A percentile compares a stretch with the other conserved stretches of the same genome.
phyloP scores from a whole-genome alignment of 108 stramenopile genomes.

The Pseudonitzschia delicatissima region DNA sequence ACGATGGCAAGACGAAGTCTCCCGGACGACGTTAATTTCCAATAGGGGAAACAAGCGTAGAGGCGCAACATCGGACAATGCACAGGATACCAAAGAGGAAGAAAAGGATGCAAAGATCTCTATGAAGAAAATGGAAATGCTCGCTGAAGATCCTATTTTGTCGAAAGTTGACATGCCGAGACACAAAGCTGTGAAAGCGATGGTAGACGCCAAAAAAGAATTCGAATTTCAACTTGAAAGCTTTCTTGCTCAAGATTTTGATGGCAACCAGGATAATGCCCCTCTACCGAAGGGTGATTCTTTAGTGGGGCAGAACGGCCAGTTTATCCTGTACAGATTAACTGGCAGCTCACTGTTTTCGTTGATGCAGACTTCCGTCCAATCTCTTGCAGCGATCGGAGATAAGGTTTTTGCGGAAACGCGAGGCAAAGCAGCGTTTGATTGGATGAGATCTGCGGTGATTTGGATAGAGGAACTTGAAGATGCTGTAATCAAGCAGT shows the following conservation, averaged over 20 bases:
- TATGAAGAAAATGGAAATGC: slow-evolving; percentile 24
- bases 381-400: slow-evolving; percentile 36
- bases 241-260: slow-evolving; percentile 54
- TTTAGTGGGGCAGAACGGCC: slow-evolving; percentile 52
- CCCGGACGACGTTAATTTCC: slow-evolving; percentile 38
- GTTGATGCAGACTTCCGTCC: slow-evolving; percentile 34
- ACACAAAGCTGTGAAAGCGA: slow-evolving; percentile 38
- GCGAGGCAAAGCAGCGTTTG: slow-evolving; percentile 61
- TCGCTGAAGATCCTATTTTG: slow-evolving; percentile 27
- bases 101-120: slow-evolving; percentile 18
- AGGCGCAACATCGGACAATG: background rate
- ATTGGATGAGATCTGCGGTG: slow-evolving; percentile 67
- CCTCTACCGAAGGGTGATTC: slow-evolving; percentile 58
- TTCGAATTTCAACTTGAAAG: slow-evolving; percentile 48
- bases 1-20: slow-evolving; percentile 53
- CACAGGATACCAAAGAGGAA: background rate
- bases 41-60: slow-evolving; percentile 44
- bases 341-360: slow-evolving; percentile 62
- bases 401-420: slow-evolving; percentile 55
- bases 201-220: slow-evolving; percentile 35
- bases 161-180: slow-evolving; percentile 59
- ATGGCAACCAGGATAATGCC: slow-evolving; percentile 47
- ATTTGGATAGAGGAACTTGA: slow-evolving; percentile 59
- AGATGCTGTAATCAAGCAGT: slow-evolving; percentile 25
- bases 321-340: slow-evolving; percentile 64